Percentiles rank a stretch among this genome's conserved stretches.
Evolutionary conservation across 805 yeast species (phyloP).

Genomic region (Wickerhamiella occidentalis): DNA sequence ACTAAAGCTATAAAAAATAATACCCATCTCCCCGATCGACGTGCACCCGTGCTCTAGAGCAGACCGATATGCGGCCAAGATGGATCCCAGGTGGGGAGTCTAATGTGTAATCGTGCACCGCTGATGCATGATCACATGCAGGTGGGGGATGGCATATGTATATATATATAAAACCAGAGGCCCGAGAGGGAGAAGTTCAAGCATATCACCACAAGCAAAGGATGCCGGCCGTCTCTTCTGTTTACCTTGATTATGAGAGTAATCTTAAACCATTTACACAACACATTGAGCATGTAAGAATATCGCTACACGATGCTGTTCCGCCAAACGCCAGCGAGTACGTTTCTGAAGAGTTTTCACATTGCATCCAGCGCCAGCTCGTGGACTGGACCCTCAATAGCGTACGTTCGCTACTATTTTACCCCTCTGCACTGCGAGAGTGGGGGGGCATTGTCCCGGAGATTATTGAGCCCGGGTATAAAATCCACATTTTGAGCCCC

Average conservation of each 20-base stretch:
- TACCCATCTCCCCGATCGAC: too few species aligned
- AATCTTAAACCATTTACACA: neutral
- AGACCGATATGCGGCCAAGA: neutral
- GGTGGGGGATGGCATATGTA: neutral
- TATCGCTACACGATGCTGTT: slow-evolving; percentile 8
- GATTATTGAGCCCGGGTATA: slow-evolving; percentile 30
- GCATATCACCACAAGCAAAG: neutral
- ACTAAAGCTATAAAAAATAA: too few species aligned
- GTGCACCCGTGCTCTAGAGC: neutral
- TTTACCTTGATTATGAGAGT: neutral
- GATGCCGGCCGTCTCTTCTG: neutral
- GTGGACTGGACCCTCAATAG: slow-evolving; percentile 65
- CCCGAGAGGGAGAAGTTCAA: too few species aligned
- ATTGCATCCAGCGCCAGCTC: slow-evolving; percentile 34
- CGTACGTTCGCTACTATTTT: slow-evolving; percentile 48
- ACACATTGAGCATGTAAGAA: slow-evolving; percentile 3
- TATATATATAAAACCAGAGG: neutral
- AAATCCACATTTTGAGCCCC: slow-evolving; percentile 42
- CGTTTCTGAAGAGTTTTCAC: slow-evolving; percentile 4
- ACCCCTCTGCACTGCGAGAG: slow-evolving; percentile 37
- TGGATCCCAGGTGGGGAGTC: too few species aligned
- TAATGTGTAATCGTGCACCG: neutral
- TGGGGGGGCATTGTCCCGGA: slow-evolving; percentile 45
- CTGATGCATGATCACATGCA: neutral
- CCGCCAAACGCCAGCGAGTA: slow-evolving; percentile 9